Base-by-base conservation (phyloP, 371 early-diverging fungal species). In the Mucor lusitanicus region DNA sequence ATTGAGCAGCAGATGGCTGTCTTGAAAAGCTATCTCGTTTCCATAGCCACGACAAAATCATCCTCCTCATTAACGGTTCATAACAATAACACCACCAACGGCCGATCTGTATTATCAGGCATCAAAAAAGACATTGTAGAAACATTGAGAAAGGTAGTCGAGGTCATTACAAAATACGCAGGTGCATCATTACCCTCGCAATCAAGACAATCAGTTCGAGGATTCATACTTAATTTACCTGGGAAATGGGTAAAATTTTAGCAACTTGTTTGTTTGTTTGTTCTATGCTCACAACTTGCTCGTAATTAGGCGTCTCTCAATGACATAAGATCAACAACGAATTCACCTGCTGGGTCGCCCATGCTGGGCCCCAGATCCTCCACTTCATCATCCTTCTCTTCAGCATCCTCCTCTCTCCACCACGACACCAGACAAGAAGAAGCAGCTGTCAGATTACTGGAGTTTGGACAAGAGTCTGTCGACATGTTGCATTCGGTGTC, bases 191-290 rank as follows among this genome's bases (percentile, higher is more conserved):
- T 97, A 35, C 94, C 95, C 3, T 90, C 88, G n/a, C 91, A 92
- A 46, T 93, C 95, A n/a, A 85, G 92, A 65, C 75, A 85, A 60
- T 87, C 84, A 27, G 96, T 97, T 4, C 87, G 95, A 19, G 88
- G 85, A n/a, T 91, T 96, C 65, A 95, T 97, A 54, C 77, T 97
- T 23, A 83, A 85, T 13, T 80, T 97, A 64, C 97, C 97, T 4
- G 80, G 83, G 12, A 84, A 94, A 67, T 95, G 95, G 95, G 90
- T 86, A 44, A 75, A 71, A 55, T 37, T 21, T 28, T 56, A 8
- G 39, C 11, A 57, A 17, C 23, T 11, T 48, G 19, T 48, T 19
- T 48, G 21, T 48, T 48, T 48, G 19, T 19, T n/a, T 48, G n/a
- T 48, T 21, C 19, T 48, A 23, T 48, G n/a, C 42, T 42, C 15